phyloP scores from a whole-genome alignment of 1,284 basidiomycete genomes.

The Schizopora paradoxa region DNA sequence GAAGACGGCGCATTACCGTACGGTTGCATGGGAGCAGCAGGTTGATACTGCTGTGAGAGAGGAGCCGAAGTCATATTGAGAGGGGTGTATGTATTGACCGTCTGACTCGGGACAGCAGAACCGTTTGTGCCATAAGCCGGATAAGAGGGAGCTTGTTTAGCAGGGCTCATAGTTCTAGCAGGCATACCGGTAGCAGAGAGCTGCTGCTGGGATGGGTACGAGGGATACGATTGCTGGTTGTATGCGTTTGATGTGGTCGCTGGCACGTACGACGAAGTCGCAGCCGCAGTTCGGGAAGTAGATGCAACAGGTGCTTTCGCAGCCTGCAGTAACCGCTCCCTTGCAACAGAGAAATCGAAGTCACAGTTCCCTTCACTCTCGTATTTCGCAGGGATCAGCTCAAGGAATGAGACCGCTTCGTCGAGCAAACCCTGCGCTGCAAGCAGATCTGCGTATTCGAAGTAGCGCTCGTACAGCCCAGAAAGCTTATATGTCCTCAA shows the following conservation, averaged over 20 bases:
- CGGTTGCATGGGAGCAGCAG: conserved; percentile 21
- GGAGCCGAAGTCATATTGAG: conserved; percentile 19
- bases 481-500: conserved; percentile 80
- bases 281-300: conserved; percentile 9
- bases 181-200: conserved; percentile 2
- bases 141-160: conserved; percentile 1
- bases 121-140: conserved; percentile 11
- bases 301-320: conserved; percentile 5
- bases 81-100: conserved; percentile 18
- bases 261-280: conserved; percentile 3
- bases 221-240: conserved; percentile 15
- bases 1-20: conserved; percentile 20
- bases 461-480: conserved; percentile 86
- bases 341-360: conserved; percentile 54
- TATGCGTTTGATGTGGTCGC: conserved; percentile 6
- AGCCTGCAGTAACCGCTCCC: conserved; percentile 56
- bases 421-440: conserved; percentile 86
- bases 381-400: conserved; percentile 79
- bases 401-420: conserved; percentile 78
- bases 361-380: conserved; percentile 49
- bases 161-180: conserved; percentile 4
- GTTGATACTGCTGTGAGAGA: conserved; percentile 24
- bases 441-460: conserved; percentile 92
- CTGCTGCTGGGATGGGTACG: conserved; percentile 6
- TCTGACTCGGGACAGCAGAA: conserved; percentile 11